Base-by-base conservation (phyloP, 2,329 filamentous ascomycete species). In the Alternaria angustiovoidea region DNA sequence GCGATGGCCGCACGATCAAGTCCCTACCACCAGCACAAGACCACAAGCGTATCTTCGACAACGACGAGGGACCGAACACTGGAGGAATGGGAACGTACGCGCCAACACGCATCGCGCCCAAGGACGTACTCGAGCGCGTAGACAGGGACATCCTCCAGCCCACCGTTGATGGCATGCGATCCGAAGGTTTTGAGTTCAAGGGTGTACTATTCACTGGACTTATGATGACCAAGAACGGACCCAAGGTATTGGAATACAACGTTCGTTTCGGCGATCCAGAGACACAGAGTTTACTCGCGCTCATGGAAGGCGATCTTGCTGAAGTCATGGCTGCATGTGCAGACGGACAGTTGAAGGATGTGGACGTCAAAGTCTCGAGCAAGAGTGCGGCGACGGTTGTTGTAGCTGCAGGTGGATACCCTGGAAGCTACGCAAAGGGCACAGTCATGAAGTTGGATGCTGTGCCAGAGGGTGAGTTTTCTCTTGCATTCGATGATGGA, bases 71-170 rank as follows among this genome's bases (percentile, higher is more conserved):
- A 1, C 92, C 93, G 38, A 98, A 98, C 81, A 98, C 95, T 2
- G 95, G 94, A 61, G 95, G 95, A 41, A 98, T 98, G 95, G 95
- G 95, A 52, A 97, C 93, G 76, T 98, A 98, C 79, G 93, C 94
- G 16, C 96, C 94, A 1, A 91, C 83, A 7, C 78, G 74, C 38
- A 81, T 80, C 26, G 82, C 82, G 16, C 81, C 79, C 1, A 68
- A 70, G 52, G 87, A 90, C 62, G 84, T 96, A n/a, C 85, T 95
- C 18, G 89, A 89, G 18, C 85, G 89, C 62, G 88, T 99, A 62
- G 90, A 97, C 75, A 84, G 85, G 57, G 91, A 91, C 34, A 90
- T 97, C 55, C 86, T 98, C n/a, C 88, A 93, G 77, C 94, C 94
- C 7, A 97, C 94, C 2, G 88, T 98, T 62, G 87, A 92, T 61